These are phyloP conservation scores for Solanum chaucha DNA, from an alignment of 257 asterid genomes.

Conservation along the genomic window DNA sequence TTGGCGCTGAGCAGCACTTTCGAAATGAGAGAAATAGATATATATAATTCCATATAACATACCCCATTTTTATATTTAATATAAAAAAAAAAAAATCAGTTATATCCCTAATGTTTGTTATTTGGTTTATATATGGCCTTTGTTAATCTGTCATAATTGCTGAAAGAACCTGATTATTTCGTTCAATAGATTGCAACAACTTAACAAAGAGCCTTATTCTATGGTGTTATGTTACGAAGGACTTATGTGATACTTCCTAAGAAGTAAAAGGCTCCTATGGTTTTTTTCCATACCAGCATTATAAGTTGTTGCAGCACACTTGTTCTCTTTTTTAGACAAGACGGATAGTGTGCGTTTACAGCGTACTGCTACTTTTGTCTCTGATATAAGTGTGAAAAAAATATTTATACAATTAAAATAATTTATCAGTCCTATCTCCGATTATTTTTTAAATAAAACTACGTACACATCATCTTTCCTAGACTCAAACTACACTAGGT, in stretches of 20 bases:
- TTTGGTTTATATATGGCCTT: too few relatives aligned
- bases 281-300: neutral
- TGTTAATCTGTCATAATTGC: neutral
- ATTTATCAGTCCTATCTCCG: neutral
- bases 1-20: neutral
- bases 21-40: neutral
- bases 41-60: neutral
- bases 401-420: too few relatives aligned
- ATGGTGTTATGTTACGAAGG: neutral
- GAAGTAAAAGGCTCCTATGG: neutral
- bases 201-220: too few relatives aligned
- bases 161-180: neutral
- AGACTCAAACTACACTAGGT: neutral
- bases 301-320: neutral
- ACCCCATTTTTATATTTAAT: too few relatives aligned
- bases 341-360: neutral
- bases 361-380: neutral
- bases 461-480: rapidly evolving
- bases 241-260: neutral
- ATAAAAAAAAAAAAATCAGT: too few relatives aligned
- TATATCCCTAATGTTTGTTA: too few relatives aligned
- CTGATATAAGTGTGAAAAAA: neutral
- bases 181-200: neutral
- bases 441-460: neutral
- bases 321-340: neutral